Percentiles rank a stretch among this genome's conserved stretches.
These are phyloP conservation scores for Penicillium griseofulvum DNA, from an alignment of 2,329 filamentous ascomycete species.

Conservation along the genomic window DNA sequence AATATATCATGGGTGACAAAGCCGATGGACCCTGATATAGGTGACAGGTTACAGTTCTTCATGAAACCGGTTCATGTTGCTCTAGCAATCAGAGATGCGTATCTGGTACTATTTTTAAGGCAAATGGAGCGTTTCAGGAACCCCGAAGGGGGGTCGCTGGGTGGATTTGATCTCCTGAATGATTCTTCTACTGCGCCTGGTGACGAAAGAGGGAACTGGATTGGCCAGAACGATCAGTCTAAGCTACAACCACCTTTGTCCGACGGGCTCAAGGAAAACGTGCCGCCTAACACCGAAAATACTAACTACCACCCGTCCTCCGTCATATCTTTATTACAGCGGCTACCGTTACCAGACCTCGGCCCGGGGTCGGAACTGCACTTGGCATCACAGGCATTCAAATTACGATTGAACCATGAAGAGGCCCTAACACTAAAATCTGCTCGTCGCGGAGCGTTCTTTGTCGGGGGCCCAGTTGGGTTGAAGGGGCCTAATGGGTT, in stretches of 20 bases:
- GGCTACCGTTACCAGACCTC: conserved; percentile 34
- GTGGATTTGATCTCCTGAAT: conserved; percentile 14
- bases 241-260: conserved; percentile 18
- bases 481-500: conserved; percentile 34
- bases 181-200: conserved; percentile 13
- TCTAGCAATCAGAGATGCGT: conserved; percentile 36
- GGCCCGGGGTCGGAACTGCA: conserved; percentile 37
- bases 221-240: conserved; percentile 18
- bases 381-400: conserved; percentile 34
- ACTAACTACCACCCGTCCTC: conserved; percentile 26
- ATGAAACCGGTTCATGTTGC: conserved; percentile 33
- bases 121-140: conserved; percentile 28
- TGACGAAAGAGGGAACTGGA: conserved; percentile 14
- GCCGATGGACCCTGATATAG: conserved; percentile 30
- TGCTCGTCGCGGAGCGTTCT: conserved; percentile 34
- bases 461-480: conserved; percentile 34
- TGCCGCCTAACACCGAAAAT: conserved; percentile 16
- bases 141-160: conserved; percentile 11
- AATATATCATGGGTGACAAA: conserved; percentile 29
- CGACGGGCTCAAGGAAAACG: conserved; percentile 12
- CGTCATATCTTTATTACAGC: conserved; percentile 32
- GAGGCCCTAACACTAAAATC: conserved; percentile 18
- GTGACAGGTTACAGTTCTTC: conserved; percentile 29
- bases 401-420: conserved; percentile 27
- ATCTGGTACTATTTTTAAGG: conserved; percentile 27